These are phyloP conservation scores for Syzygium syzygioides DNA, from an alignment of 441 rosid species.

Conservation along the genomic window DNA sequence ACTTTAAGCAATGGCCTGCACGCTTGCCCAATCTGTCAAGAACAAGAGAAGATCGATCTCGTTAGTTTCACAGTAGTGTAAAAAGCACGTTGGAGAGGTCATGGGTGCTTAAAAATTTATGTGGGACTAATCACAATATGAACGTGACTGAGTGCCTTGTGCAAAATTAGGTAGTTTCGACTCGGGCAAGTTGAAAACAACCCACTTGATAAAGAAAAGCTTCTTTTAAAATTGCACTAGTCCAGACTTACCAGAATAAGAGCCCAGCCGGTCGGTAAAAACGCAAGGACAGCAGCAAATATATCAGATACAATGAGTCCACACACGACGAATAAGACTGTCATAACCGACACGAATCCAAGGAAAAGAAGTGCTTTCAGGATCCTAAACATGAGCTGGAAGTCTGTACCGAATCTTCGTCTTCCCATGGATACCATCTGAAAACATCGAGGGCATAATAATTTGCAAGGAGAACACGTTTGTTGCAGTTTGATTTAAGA, in stretches of 20 bases:
- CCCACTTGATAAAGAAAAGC: not conserved
- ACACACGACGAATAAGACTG: conserved; percentile 60
- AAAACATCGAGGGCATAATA: not conserved
- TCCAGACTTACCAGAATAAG: conserved; percentile 65
- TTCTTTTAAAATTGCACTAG: not conserved
- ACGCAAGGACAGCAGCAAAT: conserved; percentile 73
- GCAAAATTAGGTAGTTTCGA: not conserved
- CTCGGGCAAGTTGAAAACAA: not conserved
- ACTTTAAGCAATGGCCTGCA: conserved; percentile 40
- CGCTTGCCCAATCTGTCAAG: conserved; percentile 76
- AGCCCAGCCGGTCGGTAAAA: conserved; percentile 95
- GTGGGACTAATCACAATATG: not conserved
- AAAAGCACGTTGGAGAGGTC: not conserved
- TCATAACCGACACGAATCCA: conserved; percentile 84
- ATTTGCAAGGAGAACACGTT: not conserved
- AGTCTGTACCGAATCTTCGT: conserved; percentile 65
- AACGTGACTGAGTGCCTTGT: not conserved
- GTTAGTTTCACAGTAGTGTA: accelerated
- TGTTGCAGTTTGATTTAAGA: not conserved
- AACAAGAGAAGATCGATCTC: not conserved
- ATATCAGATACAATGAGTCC: conserved; percentile 69
- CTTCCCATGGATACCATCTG: conserved; percentile 95
- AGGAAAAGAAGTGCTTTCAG: conserved; percentile 96
- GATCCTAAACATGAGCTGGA: conserved; percentile 91
- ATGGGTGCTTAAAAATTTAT: not conserved